These are phyloP conservation scores for Geranium incanum DNA, from an alignment of 441 rosid species.

Conservation along the genomic window DNA sequence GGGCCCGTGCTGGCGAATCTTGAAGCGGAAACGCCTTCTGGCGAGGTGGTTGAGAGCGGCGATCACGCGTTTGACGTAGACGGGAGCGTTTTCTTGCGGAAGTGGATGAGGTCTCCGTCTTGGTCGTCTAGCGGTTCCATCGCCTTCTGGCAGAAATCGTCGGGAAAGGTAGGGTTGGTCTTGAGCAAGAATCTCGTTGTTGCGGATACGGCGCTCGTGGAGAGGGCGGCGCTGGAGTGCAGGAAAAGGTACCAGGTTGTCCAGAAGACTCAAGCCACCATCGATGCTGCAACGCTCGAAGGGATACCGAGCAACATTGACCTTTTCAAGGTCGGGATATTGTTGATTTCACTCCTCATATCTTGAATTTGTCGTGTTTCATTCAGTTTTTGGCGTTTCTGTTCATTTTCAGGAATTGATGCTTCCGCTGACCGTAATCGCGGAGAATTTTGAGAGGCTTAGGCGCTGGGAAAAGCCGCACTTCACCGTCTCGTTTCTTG, in stretches of 20 bases:
- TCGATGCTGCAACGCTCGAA: constrained; percentile 82
- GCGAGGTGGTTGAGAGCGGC: constrained; percentile 39
- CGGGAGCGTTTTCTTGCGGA: constrained; percentile 81
- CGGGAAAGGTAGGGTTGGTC: constrained; percentile 51
- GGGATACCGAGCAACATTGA: constrained; percentile 98
- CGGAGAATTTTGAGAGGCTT: constrained; percentile 60
- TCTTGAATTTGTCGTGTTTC: not conserved
- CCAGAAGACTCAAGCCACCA: constrained; percentile 90
- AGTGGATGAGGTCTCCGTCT: constrained; percentile 89
- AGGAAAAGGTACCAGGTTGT: constrained; percentile 55
- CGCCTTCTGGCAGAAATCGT: constrained; percentile 69
- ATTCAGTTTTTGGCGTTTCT: constrained; percentile 6
- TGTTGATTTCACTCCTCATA: too few species aligned
- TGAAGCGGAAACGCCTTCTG: constrained; percentile 27
- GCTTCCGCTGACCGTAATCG: constrained; percentile 56
- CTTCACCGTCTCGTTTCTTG: constrained; percentile 69
- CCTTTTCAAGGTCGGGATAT: constrained; percentile 62
- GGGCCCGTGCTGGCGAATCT: constrained; percentile 62
- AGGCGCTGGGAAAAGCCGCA: constrained; percentile 89
- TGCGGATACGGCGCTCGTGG: constrained; percentile 60
- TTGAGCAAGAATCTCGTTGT: constrained; percentile 79
- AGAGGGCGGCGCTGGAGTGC: constrained; percentile 69
- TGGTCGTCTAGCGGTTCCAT: constrained; percentile 73
- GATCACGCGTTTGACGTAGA: constrained; percentile 65
- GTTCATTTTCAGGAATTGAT: constrained; percentile 59